Evolutionary conservation across 2,329 filamentous ascomycete genomes (phyloP).

Genomic region (Coniochaeta prunicola): DNA sequence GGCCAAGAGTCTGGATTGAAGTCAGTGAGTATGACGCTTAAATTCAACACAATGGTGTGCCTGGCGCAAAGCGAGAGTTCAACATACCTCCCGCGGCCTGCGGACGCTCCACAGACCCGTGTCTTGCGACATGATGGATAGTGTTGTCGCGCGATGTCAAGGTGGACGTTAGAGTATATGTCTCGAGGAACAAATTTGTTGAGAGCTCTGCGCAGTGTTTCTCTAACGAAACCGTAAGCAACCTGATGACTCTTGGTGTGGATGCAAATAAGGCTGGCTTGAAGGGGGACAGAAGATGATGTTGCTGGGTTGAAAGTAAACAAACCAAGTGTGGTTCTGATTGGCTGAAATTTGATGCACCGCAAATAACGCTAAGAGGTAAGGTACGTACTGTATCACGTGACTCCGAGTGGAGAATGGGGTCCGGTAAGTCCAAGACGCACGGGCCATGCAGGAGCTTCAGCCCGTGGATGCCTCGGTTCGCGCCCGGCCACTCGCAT

Average conservation of each 20-base stretch:
- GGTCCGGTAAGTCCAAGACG: not conserved
- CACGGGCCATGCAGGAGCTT: conserved; percentile 2
- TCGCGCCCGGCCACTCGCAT: conserved; percentile 15
- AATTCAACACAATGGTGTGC: not conserved
- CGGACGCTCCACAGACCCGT: conserved; percentile 85
- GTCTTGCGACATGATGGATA: conserved; percentile 73
- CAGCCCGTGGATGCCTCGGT: conserved; percentile 16
- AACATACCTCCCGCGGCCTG: conserved; percentile 77
- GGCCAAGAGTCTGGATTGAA: conserved; percentile 68
- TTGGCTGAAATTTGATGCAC: conserved; percentile 7
- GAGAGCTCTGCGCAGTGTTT: not conserved
- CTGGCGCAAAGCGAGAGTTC: conserved; percentile 7
- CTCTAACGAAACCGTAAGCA: too few species aligned
- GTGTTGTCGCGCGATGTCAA: not conserved
- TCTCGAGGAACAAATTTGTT: too few species aligned
- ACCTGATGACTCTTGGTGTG: not conserved
- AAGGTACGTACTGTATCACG: not conserved
- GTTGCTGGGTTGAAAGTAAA: conserved; percentile 38
- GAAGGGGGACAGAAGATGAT: conserved; percentile 3
- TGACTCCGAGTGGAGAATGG: not conserved
- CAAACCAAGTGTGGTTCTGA: conserved; percentile 20
- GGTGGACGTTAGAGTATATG: not conserved
- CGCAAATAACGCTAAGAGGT: conserved; percentile 4
- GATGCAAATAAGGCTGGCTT: not conserved
- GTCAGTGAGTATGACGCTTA: conserved; percentile 5